Conservation (phyloP, 768 basidiomycete genomes). For the Boletus insuetus region DNA sequence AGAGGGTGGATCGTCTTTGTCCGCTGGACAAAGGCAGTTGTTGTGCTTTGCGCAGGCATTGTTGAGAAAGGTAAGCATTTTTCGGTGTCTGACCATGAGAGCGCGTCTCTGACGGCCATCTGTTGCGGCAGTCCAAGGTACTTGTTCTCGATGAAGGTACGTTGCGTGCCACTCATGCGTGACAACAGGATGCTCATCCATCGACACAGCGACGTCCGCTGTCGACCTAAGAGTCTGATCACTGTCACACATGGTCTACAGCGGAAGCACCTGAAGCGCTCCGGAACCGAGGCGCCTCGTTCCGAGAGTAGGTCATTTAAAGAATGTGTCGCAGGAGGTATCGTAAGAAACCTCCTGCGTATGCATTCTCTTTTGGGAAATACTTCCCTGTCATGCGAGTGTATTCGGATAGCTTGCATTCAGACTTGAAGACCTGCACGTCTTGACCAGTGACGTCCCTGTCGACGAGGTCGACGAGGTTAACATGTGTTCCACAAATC, state of each 20-base stretch:
- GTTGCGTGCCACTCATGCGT: background rate
- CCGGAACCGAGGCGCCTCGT: too few relatives aligned
- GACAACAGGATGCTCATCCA: background rate
- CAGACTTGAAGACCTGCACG: constrained; percentile 2
- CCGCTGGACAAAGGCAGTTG: constrained; percentile 82
- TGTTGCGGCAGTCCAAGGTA: constrained; percentile 61
- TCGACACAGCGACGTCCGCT: constrained; percentile 68
- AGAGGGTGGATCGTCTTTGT: constrained; percentile 81
- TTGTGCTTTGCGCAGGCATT: constrained; percentile 87
- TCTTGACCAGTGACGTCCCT: background rate
- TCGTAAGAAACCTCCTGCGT: constrained; percentile 15
- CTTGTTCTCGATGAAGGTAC: constrained; percentile 88
- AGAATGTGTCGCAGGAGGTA: constrained; percentile 39
- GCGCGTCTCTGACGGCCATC: background rate
- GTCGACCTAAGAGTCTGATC: too few relatives aligned
- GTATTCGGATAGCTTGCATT: constrained; percentile 9
- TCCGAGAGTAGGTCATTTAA: too few relatives aligned
- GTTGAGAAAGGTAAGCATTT: constrained; percentile 56
- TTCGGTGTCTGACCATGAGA: background rate
- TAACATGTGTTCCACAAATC: background rate
- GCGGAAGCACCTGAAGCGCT: too few relatives aligned
- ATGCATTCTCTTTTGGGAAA: constrained; percentile 13
- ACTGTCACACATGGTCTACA: too few relatives aligned
- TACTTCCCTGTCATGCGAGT: constrained; percentile 5
- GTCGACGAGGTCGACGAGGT: constrained; percentile 23